Base-by-base conservation (phyloP, 2,329 filamentous ascomycete genomes). In the Fusarium hainanense region DNA sequence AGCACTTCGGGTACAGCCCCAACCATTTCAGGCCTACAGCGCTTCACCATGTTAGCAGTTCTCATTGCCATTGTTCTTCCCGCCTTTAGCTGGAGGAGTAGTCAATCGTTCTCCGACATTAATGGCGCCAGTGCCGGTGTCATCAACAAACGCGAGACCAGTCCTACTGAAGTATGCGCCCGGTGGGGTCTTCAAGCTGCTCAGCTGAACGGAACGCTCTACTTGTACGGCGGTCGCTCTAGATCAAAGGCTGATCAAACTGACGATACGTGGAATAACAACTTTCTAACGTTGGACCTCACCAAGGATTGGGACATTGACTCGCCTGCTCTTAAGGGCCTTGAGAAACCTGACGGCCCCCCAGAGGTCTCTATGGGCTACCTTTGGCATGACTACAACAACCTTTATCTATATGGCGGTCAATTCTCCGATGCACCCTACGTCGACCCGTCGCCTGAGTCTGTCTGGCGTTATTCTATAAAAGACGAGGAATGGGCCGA, bases 351-450 rank as follows among this genome's bases (percentile, higher is more conserved):
- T 1, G 88, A 86, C 12, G 92, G 91, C 0, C 91, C 91, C 3
- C 92, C 92, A 2, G 85, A 89, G 6, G 87, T 94, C 14, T 87
- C 91, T 0, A 86, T 92, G 46, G 92, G 92, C n/a, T 91, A 90
- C 69, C 84, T 94, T 3, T 94, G 92, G 92, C 88, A 90, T 74
- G 91, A 92, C 47, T 88, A 89, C 74, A 83, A 89, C 56, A 88
- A 88, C 14, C 82, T 94, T 1, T 94, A 86, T 75, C 84, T 94
- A 6, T 94, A 94, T 70, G 92, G 92, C 20, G 92, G 92, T 20
- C 84, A 93, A 70, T 93, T 90, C 73, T 90, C 90, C 1, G 90
- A 92, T 69, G 85, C 83, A 7, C 89, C 90, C 0, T 79, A 82
- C 9, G 81, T 79, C 8, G 79, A 85, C 1, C 91, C 92, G 0